Conservation (phyloP, 352 stramenopile genomes). For the Globisporangium abappressorium region DNA sequence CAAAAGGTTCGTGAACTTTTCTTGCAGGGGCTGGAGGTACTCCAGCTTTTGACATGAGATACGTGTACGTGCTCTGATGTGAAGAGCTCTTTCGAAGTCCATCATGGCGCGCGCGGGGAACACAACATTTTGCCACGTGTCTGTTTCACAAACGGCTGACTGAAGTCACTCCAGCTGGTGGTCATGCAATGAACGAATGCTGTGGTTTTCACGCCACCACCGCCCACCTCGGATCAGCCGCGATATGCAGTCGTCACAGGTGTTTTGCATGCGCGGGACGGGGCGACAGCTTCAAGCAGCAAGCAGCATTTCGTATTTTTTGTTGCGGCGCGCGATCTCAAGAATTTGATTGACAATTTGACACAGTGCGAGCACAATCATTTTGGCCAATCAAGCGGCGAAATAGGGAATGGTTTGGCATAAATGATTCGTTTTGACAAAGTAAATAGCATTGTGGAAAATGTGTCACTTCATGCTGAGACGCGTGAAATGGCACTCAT, state of each 20-base stretch:
- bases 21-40: neutral
- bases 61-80: neutral
- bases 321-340: neutral
- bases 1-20: neutral
- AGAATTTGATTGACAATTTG: neutral
- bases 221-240: neutral
- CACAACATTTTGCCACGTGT: no score
- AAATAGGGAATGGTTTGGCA: neutral
- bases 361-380: neutral
- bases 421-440: neutral
- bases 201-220: neutral
- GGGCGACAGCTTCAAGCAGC: neutral
- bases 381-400: slow-evolving; percentile 5
- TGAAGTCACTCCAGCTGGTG: neutral
- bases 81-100: neutral
- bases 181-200: neutral
- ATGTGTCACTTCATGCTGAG: no score
- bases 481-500: neutral
- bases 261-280: neutral
- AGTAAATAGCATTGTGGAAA: neutral
- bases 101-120: neutral
- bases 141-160: neutral
- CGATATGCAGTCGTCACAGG: neutral
- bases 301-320: neutral
- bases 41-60: neutral